Evolutionary conservation across 2,329 filamentous ascomycete species (phyloP), one percentile per base, ranked within the genome.

Genomic region (Esteya vermicola): DNA sequence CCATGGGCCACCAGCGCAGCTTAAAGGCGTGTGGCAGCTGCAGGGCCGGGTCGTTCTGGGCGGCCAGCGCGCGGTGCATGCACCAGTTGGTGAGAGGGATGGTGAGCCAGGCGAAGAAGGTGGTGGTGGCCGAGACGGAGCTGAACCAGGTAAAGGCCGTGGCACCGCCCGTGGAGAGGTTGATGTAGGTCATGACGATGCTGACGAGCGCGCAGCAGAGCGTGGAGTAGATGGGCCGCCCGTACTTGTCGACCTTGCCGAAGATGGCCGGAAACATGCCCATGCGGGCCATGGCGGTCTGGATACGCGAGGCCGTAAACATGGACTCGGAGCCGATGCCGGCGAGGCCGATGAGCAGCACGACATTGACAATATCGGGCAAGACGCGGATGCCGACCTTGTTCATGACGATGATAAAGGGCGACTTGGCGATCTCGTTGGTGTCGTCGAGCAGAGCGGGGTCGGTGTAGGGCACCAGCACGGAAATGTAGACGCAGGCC

Each of bases 281-380:
- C 44, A 45, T 45, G 20, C 41, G 41, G 19, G 41, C 39, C 44
- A 45, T 45, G 25, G 39, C 38, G 3, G 41, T 43, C 41, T 43
- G 41, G 31, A 45, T 41, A 16, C 44, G 44, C 28, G 44, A 45
- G 6, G 44, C 41, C 4, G 39, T 45, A 16, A 40, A 45, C 16
- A 45, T 36, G 23, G 41, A 43, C 37, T 45, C 44, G 27, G 44
- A 45, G 18, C 44, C 44, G 34, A 45, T 45, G 26, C 44, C 44
- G 20, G 41, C 41, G 10, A 45, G 44, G 16, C 44, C 44, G 12
- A 45, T 53, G n/a, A 57, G 45, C 1, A 58, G 49, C 45, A 56
- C 52, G 12, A 68, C 71, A 52, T 79, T 79, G 53, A 78, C 70
- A 34, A 79, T 72, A 49, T 75, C 61, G 4, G 73, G 72, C 2